Conservation (phyloP, 768 basidiomycete genomes). For the Russula sp. region DNA sequence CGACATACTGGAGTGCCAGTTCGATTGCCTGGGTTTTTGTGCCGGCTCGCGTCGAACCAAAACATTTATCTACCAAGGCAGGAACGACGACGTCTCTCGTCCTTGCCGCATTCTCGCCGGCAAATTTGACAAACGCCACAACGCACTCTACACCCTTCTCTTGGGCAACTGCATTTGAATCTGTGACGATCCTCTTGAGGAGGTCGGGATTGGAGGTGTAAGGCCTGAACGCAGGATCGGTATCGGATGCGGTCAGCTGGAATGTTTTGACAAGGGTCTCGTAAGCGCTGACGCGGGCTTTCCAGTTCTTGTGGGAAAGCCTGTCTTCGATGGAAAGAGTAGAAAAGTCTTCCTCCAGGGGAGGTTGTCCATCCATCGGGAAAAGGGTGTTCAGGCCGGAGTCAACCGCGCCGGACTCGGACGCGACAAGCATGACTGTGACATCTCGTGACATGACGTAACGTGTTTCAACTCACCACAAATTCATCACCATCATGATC, state of each 20-base stretch:
- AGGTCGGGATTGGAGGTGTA: conserved; percentile 73
- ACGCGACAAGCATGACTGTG: conserved; percentile 13
- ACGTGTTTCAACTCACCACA: conserved; percentile 2
- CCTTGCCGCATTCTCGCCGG: conserved; percentile 82
- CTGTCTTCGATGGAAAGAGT: conserved; percentile 70
- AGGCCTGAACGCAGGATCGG: conserved; percentile 89
- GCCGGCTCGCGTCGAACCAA: conserved; percentile 85
- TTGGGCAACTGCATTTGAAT: conserved; percentile 95
- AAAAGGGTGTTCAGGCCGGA: conserved; percentile 18
- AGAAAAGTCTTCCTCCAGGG: conserved; percentile 91
- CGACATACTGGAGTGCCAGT: conserved; percentile 82
- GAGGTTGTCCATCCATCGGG: conserved; percentile 83
- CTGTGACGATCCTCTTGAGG: conserved; percentile 82
- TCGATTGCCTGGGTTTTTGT: conserved; percentile 87
- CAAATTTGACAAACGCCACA: conserved; percentile 79
- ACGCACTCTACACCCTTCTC: conserved; percentile 95
- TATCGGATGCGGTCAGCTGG: conserved; percentile 83
- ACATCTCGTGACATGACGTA: conserved; percentile 20
- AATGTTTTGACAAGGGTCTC: conserved; percentile 83
- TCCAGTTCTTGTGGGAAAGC: conserved; percentile 96
- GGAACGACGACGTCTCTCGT: conserved; percentile 78
- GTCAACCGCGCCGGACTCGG: conserved; percentile 12
- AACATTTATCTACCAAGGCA: conserved; percentile 92
- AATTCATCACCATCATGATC: background rate
- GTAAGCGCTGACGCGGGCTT: conserved; percentile 92